A percentile compares a stretch with the other conserved stretches of the same genome.
Conservation (phyloP, 164 flowering plant species). For the Warburgia ugandensis region DNA sequence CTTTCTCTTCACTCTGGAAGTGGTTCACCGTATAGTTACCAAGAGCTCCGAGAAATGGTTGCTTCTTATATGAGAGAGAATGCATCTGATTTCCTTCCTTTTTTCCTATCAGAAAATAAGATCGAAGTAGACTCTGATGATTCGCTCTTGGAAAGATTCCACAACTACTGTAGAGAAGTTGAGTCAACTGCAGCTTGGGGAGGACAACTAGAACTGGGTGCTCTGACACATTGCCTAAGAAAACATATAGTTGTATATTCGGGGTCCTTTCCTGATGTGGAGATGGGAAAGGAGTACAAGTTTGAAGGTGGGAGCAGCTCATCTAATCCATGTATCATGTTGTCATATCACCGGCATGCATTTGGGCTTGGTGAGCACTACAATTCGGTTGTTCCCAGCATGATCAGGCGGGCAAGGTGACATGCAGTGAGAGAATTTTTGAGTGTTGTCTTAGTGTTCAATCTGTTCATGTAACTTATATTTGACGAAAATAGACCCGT, state of each 20-base stretch:
- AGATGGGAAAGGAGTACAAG: conserved; percentile 93
- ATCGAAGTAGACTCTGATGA: conserved; percentile 40
- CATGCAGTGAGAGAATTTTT: background rate
- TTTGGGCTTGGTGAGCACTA: conserved; percentile 98
- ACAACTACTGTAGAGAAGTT: conserved; percentile 68
- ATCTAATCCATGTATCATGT: conserved; percentile 40
- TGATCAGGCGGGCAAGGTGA: conserved; percentile 15
- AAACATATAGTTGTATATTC: conserved; percentile 75
- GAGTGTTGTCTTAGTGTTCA: background rate
- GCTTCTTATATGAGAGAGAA: conserved; percentile 76
- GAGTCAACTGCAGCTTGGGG: conserved; percentile 94
- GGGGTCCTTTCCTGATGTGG: conserved; percentile 90
- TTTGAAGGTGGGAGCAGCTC: conserved; percentile 20
- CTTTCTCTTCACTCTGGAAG: conserved; percentile 52
- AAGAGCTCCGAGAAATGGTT: conserved; percentile 67
- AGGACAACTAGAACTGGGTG: conserved; percentile 91
- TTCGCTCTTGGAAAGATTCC: conserved; percentile 49
- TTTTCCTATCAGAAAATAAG: conserved; percentile 59
- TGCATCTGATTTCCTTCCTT: conserved; percentile 66
- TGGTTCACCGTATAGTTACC: conserved; percentile 50
- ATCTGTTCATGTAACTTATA: background rate
- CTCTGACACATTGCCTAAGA: conserved; percentile 71
- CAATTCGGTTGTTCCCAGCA: conserved; percentile 60
- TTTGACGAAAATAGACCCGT: background rate
- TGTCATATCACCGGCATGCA: conserved; percentile 80